Conservation (phyloP, 805 yeast species). For the Kluyveromyces wickerhamii region DNA sequence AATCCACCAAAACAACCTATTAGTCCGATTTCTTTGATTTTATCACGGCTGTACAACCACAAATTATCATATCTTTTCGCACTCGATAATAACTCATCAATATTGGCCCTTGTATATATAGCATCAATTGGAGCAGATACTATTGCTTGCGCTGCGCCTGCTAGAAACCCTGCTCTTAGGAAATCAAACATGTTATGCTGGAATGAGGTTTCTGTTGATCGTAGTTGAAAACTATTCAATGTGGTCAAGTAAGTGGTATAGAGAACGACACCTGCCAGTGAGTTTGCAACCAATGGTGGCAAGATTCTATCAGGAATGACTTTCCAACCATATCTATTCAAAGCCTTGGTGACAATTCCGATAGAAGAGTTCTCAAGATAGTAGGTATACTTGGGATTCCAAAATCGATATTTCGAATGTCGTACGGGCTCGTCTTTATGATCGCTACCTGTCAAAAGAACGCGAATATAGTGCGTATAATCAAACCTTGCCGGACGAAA, state of each 20-base stretch:
- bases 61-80: constrained; percentile 49
- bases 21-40: constrained; percentile 65
- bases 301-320: constrained; percentile 71
- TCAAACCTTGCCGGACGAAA: constrained; percentile 90
- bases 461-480: constrained; percentile 62
- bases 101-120: constrained; percentile 69
- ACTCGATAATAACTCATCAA: constrained; percentile 64
- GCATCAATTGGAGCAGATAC: constrained; percentile 95
- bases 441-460: constrained; percentile 31
- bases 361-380: constrained; percentile 68
- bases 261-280: constrained; percentile 79
- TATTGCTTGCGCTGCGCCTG: constrained; percentile 81
- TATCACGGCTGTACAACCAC: constrained; percentile 68
- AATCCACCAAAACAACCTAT: constrained; percentile 88
- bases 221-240: constrained; percentile 19
- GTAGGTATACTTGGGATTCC: constrained; percentile 17
- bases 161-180: constrained; percentile 70
- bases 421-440: constrained; percentile 1
- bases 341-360: constrained; percentile 64
- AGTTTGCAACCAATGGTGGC: constrained; percentile 84
- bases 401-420: constrained; percentile 4
- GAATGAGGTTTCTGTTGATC: constrained; percentile 20
- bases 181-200: constrained; percentile 41
- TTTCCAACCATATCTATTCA: constrained; percentile 74
- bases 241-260: constrained; percentile 72